Evolutionary conservation across 2,329 filamentous ascomycete genomes (phyloP).

Genomic region (Talaromyces sp.): DNA sequence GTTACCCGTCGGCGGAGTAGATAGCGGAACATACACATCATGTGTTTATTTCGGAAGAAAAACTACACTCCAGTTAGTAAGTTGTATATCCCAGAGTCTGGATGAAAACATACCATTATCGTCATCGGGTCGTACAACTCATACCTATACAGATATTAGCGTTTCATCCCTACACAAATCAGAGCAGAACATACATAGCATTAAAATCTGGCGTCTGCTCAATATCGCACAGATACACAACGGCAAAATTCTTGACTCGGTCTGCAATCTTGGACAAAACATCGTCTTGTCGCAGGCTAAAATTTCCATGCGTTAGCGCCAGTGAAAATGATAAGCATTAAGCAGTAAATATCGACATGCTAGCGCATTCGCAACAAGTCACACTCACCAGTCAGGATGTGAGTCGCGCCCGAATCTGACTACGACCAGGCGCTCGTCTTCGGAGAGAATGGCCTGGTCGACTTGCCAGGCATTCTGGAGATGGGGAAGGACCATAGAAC

Average conservation of each 20-base stretch:
- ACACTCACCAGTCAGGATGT: conserved; percentile 63
- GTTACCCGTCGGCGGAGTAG: too few relatives aligned
- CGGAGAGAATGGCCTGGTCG: conserved; percentile 86
- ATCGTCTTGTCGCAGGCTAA: conserved; percentile 73
- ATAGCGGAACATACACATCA: conserved; percentile 53
- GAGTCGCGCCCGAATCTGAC: conserved; percentile 90
- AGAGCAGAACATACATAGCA: conserved; percentile 67
- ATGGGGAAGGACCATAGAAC: conserved; percentile 89
- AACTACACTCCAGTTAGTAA: conserved; percentile 50
- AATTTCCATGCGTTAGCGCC: conserved; percentile 19
- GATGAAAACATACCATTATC: conserved; percentile 56
- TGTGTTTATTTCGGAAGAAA: conserved; percentile 98
- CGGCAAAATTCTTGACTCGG: conserved; percentile 69
- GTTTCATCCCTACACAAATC: not conserved
- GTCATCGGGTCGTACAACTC: conserved; percentile 68
- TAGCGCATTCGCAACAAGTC: not conserved
- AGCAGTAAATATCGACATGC: not conserved
- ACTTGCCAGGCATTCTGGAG: conserved; percentile 94
- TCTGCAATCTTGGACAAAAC: conserved; percentile 93
- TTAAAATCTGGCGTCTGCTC: conserved; percentile 91
- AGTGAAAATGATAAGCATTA: not conserved
- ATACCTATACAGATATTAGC: conserved; percentile 12
- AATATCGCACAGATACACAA: conserved; percentile 88
- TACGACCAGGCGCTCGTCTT: conserved; percentile 77
- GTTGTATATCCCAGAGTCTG: not conserved